These are phyloP conservation scores for Eucommia ulmoides DNA, from an alignment of 257 asterid species.

Conservation along the genomic window DNA sequence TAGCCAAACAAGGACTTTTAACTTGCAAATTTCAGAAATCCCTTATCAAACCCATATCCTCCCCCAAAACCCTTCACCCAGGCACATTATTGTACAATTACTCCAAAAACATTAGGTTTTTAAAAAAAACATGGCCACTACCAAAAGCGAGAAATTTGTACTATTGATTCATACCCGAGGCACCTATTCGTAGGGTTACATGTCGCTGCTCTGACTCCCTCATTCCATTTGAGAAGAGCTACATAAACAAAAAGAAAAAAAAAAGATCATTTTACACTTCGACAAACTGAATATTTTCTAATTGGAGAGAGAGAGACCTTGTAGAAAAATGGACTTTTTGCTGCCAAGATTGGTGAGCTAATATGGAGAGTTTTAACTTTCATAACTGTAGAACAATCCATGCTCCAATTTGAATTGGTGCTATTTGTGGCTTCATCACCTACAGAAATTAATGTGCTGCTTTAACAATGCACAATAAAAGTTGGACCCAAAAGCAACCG, in stretches of 20 bases:
- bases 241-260: slow-evolving; percentile 9
- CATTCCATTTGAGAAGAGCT: slow-evolving; percentile 75
- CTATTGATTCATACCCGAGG: no score
- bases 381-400: slow-evolving; percentile 24
- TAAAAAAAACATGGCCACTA: no score
- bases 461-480: no score
- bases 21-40: no score
- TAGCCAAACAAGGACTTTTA: no score
- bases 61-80: no score
- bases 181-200: slow-evolving; percentile 46
- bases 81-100: no score
- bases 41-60: no score
- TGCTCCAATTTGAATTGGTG: slow-evolving; percentile 24
- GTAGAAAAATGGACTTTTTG: slow-evolving; percentile 64
- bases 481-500: no score
- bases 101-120: no score
- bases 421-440: slow-evolving; percentile 28
- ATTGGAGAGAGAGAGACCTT: slow-evolving; percentile 27
- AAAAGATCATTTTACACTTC: slow-evolving; percentile 5
- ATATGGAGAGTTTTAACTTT: slow-evolving; percentile 51
- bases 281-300: slow-evolving; percentile 3
- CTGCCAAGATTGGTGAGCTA: slow-evolving; percentile 90
- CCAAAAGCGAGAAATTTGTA: no score
- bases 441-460: slow-evolving; percentile 8
- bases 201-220: slow-evolving; percentile 50